Evolutionary conservation across 345 rosid species (phyloP), one percentile per base, ranked within the genome.

Genomic region (Eutrema yunnanense): DNA sequence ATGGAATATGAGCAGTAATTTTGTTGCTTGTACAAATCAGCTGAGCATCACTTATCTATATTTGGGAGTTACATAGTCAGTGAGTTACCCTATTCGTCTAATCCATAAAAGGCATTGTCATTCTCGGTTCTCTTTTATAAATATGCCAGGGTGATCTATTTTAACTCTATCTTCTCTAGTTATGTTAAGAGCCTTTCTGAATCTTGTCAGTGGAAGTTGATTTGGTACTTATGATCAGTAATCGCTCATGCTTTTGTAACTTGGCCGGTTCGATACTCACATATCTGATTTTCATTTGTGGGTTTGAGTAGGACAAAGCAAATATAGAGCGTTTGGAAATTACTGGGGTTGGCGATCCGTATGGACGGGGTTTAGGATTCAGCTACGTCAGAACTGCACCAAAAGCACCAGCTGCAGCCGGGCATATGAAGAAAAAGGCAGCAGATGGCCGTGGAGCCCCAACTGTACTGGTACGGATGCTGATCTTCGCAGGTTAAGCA

Each of bases 401-500:
- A 51, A 95, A 95, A 81, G 90, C 96, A 73, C 89, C 97, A 42
- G 58, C 89, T 86, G 84, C 93, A 27, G 92, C 85, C 64, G 87
- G 96, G 68, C 71, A 82, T 78, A 64, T 78, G 57, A 95, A 88
- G 81, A 95, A 88, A 82, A 95, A 95, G 67, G 85, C 92, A 70
- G 96, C 92, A 54, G 90, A 88, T 44, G 75, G 81, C 79, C 89
- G 94, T 65, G 97, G 95, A 73, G 94, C 90, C 74, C 80, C 99
- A 69, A 88, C 90, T 41, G 96, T 95, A 92, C 99, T 62, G 98
- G 99, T 55, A 92, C 99, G 57, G 99, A 95, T 90, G 97, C 99
- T 72, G 99, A 95, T 80, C 88, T 95, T 65, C 99, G 98, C 54
- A 86, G 98, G 80, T 78, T 95, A 81, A 95, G 98, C 82, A 92